Evolutionary conservation across 257 asterid species (phyloP), one percentile per base, ranked within the genome.

Genomic region (Cinchona pubescens): DNA sequence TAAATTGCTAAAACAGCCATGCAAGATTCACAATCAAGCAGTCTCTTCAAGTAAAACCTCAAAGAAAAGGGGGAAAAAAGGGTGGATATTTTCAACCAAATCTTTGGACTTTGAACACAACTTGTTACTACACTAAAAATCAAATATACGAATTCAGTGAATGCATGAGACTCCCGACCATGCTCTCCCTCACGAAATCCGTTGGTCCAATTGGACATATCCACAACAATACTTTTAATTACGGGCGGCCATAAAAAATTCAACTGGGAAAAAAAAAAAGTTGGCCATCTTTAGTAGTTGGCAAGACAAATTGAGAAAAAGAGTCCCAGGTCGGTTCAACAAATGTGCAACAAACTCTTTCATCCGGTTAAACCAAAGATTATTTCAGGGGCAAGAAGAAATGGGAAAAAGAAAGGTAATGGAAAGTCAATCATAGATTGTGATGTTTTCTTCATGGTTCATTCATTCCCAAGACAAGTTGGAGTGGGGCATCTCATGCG

Each of bases 251-350:
- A 10, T 53, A 34, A 19, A 72, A 71, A 55, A 71, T 34, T 37
- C n/a, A 23, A 55, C 0, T 71, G 10, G 46, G 19, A 12, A 58
- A 58, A 12, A 72, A 14, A 3, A 11, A 35, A 45, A 38, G 55
- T 40, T n/a, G n/a, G n/a, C n/a, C 53, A 72, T 0, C 56, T n/a
- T 25, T 58, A 8, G 67, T 56, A 18, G 67, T 38, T 72, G 76
- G 67, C 38, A 53, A 72, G 23, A 34, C 55, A 56, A 58, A 2
- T 59, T 27, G 37, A 37, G 25, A 3, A 5, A 25, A n/a, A 27
- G 21, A 56, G 76, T 56, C 67, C n/a, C 21, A n/a, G 75, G 76
- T 56, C 67, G 55, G 76, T 72, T 72, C 40, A 72, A 56, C 76
- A n/a, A 72, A 56, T 55, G 9, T 56, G 35, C 29, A 29, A 7